Evolutionary conservation across 2,329 filamentous ascomycete species (phyloP), one percentile per base, ranked within the genome.

Genomic region (Aspergillus melleus): DNA sequence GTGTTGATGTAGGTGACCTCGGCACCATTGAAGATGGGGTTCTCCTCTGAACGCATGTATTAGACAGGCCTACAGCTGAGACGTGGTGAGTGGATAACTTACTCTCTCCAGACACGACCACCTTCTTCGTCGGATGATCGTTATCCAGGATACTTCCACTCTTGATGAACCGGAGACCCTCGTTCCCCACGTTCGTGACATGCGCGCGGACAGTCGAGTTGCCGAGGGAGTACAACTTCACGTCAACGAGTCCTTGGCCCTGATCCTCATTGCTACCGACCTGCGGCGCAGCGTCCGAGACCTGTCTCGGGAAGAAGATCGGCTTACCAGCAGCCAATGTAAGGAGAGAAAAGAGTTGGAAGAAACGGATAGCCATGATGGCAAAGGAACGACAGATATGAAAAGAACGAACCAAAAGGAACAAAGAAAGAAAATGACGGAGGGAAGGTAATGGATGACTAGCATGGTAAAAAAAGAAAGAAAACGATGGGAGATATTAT

Each of bases 321-420:
- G 63, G 63, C 61, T 64, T 63, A 26, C 63, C 63, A 63, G 63
- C 42, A 64, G 57, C 63, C 63, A 64, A 24, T 19, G 61, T 60
- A 20, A 64, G 55, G 53, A 61, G 54, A 29, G 56, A 57, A 42
- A 63, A 49, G 32, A 61, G 57, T 6, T 63, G 55, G 57, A 60
- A 57, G 52, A 61, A 55, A 29, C 44, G 44, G 12, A 47, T 5
- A 24, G 44, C 44, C 44, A 47, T 47, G 44, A 47, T 42, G 56
- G 59, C 53, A 54, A 63, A 64, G 1, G 29, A 60, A 52, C 44
- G 56, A 62, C 63, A 61, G 58, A 16, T 55, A 58, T 55, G 61
- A 46, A 52, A 54, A 39, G 14, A 60, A 46, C 19, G 24, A 22
- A 57, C n/a, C n/a, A 57, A 61, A 58, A 16, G 44, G 9, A 44